These are phyloP conservation scores for Ganoderma lucidum DNA, from an alignment of 1,284 basidiomycete genomes.

Conservation along the genomic window DNA sequence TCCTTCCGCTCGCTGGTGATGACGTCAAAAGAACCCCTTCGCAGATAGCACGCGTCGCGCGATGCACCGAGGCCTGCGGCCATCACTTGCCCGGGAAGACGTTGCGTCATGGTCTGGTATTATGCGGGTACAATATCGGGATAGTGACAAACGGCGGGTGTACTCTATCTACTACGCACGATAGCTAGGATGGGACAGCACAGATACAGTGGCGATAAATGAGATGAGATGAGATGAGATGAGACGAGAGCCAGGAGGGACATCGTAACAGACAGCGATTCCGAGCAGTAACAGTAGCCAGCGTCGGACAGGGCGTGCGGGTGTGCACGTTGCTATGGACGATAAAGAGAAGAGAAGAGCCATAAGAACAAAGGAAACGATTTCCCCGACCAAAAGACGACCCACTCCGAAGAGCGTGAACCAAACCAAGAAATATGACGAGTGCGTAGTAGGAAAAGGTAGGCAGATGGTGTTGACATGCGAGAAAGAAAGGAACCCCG, in stretches of 20 bases:
- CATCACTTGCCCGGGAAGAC: neutral
- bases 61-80: neutral
- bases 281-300: constrained; percentile 16
- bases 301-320: constrained; percentile 9
- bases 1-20: neutral
- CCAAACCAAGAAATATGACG: neutral
- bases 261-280: constrained; percentile 18
- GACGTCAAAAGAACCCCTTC: constrained; percentile 10
- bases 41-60: neutral
- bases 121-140: constrained; percentile 30
- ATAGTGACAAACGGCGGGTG: constrained; percentile 27
- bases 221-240: constrained; percentile 16
- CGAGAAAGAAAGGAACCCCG: constrained; percentile 18
- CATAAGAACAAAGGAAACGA: neutral
- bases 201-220: constrained; percentile 26
- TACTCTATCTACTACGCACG: constrained; percentile 34
- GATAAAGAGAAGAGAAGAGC: constrained; percentile 10
- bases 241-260: constrained; percentile 10
- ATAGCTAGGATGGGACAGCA: constrained; percentile 33
- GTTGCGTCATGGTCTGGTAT: constrained; percentile 25
- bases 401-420: neutral
- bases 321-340: constrained; percentile 19
- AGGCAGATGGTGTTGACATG: constrained; percentile 13
- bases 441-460: constrained; percentile 3
- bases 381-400: constrained; percentile 7